Percentiles rank a stretch among this genome's conserved stretches.
These are phyloP conservation scores for Grigorovia yakushimaensis DNA, from an alignment of 805 yeast genomes.

Conservation along the genomic window DNA sequence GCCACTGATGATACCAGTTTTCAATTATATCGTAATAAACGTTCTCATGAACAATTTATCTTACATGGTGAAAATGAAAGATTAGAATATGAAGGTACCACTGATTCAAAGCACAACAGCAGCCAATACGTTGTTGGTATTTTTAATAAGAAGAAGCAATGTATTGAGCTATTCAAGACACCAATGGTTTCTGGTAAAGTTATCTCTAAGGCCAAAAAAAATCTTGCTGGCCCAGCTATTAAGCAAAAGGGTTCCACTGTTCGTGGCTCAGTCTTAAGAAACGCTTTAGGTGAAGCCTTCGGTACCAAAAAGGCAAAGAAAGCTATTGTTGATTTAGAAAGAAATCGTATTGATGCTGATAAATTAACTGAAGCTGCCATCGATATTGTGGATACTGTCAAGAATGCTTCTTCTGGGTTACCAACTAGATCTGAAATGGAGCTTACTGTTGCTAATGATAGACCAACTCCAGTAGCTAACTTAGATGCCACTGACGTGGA, in stretches of 20 bases:
- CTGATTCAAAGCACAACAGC: conserved; percentile 30
- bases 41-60: conserved; percentile 32
- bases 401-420: conserved; percentile 54
- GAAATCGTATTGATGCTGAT: conserved; percentile 80
- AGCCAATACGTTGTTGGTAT: conserved; percentile 63
- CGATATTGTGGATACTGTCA: conserved; percentile 75
- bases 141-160: conserved; percentile 57
- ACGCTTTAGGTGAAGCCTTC: conserved; percentile 85
- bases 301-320: conserved; percentile 96
- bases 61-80: conserved; percentile 73
- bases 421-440: conserved; percentile 64
- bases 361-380: conserved; percentile 62
- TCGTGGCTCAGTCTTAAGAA: conserved; percentile 51
- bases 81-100: conserved; percentile 61
- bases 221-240: conserved; percentile 51
- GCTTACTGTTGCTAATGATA: conserved; percentile 46
- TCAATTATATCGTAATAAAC: conserved; percentile 45
- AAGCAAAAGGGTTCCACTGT: conserved; percentile 41
- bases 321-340: conserved; percentile 69
- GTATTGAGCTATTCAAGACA: conserved; percentile 53
- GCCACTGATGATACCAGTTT: conserved; percentile 52
- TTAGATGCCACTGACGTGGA: conserved; percentile 73
- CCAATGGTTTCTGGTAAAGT: conserved; percentile 58
- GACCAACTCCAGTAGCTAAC: conserved; percentile 77
- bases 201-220: conserved; percentile 50